Conservation (phyloP, 2,329 filamentous ascomycete genomes). For the Tolypocladium capitatum region DNA sequence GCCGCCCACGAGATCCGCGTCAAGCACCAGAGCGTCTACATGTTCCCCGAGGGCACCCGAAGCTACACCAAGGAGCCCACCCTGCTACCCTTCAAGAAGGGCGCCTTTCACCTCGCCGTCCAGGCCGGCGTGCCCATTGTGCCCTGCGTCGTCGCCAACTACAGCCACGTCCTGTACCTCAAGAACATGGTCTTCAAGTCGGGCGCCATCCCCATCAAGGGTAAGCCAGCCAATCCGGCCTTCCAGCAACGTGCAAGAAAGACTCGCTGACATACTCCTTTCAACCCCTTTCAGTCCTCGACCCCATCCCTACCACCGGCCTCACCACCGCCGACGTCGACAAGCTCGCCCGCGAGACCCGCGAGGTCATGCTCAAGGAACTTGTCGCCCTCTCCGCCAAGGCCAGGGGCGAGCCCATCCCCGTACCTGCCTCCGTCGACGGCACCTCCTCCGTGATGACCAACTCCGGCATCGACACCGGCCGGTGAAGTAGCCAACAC, state of each 20-base stretch:
- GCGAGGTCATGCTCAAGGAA: constrained; percentile 64
- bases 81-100: constrained; percentile 95
- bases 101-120: constrained; percentile 89
- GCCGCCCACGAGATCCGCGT: constrained; percentile 68
- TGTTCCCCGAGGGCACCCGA: constrained; percentile 86
- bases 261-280: background rate
- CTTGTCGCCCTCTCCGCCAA: constrained; percentile 40
- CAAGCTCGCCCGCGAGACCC: constrained; percentile 51
- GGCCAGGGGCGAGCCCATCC: constrained; percentile 27
- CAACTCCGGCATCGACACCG: constrained; percentile 16
- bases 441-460: constrained; percentile 10
- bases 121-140: constrained; percentile 90
- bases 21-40: constrained; percentile 64
- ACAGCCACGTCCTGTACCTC: constrained; percentile 57
- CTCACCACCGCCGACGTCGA: constrained; percentile 68
- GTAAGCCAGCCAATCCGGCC: constrained; percentile 26
- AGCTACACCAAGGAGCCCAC: constrained; percentile 73
- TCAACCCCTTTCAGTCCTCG: constrained; percentile 47
- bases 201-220: constrained; percentile 62
- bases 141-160: constrained; percentile 70
- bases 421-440: constrained; percentile 13
- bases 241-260: background rate
- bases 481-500: background rate
- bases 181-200: constrained; percentile 52
- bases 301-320: constrained; percentile 64